phyloP scores from a whole-genome alignment of 441 rosid species.

The Raphanus hybrid region DNA sequence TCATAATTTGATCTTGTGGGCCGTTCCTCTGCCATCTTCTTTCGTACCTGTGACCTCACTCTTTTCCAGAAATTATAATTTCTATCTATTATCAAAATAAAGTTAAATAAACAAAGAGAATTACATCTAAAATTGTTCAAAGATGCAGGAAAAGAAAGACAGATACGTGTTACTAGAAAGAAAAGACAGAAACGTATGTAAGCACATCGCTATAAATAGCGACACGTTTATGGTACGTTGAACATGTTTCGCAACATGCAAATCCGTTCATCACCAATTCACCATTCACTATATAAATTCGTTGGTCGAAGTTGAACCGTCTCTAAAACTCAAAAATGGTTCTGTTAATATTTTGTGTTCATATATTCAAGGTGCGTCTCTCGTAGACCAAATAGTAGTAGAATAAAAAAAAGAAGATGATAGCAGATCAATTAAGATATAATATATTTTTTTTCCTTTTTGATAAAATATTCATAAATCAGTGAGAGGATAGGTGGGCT shows the following conservation, averaged over 20 bases:
- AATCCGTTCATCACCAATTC: slow-evolving; percentile 8
- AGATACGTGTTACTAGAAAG: neutral
- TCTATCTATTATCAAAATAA: neutral
- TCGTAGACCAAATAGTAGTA: neutral
- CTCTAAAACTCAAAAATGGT: neutral
- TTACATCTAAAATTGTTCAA: slow-evolving; percentile 8
- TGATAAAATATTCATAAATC: neutral
- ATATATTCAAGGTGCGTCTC: neutral
- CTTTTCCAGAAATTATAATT: neutral
- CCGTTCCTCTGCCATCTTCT: slow-evolving; percentile 28
- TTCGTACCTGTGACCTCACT: slow-evolving; percentile 36
- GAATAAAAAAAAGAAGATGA: neutral
- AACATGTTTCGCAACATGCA: slow-evolving; percentile 24
- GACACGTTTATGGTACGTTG: slow-evolving; percentile 33
- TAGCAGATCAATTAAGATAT: neutral
- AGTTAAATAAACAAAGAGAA: neutral
- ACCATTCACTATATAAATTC: neutral
- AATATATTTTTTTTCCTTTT: neutral
- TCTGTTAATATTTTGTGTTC: neutral
- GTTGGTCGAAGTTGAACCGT: slow-evolving; percentile 13
- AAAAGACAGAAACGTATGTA: neutral
- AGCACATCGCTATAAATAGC: slow-evolving; percentile 19
- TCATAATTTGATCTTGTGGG: slow-evolving; percentile 25
- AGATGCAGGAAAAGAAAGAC: neutral
- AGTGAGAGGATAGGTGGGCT: slow-evolving; percentile 25